These are phyloP conservation scores for Parietaria judaica DNA, from an alignment of 306 rosid genomes.

Conservation along the genomic window DNA sequence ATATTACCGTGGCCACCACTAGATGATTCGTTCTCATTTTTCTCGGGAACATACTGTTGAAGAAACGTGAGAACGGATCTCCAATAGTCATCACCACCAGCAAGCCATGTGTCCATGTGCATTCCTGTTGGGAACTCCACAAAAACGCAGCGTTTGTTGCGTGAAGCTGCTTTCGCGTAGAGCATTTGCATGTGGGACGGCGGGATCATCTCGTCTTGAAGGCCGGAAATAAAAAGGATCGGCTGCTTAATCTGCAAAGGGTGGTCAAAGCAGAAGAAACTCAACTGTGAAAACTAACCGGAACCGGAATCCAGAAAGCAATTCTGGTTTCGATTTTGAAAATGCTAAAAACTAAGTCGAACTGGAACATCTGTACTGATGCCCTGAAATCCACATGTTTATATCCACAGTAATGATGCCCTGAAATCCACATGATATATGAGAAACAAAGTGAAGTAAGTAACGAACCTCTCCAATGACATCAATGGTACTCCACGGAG, in stretches of 20 bases:
- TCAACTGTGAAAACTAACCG: background rate
- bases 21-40: constrained; percentile 43
- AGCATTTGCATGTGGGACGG: constrained; percentile 81
- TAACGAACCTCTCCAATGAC: constrained; percentile 68
- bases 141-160: constrained; percentile 59
- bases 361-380: too few relatives aligned
- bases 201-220: constrained; percentile 99
- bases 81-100: constrained; percentile 95
- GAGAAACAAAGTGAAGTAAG: background rate
- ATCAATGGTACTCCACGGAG: constrained; percentile 96
- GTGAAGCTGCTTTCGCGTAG: constrained; percentile 94
- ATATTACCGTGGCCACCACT: constrained; percentile 30
- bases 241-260: constrained; percentile 84
- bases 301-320: background rate
- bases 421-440: constrained; percentile 2
- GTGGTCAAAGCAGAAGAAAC: constrained; percentile 4
- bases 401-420: background rate
- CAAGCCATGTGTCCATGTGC: constrained; percentile 98
- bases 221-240: constrained; percentile 85
- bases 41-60: constrained; percentile 44
- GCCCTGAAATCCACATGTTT: background rate
- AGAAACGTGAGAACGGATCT: constrained; percentile 66
- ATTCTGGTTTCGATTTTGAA: too few relatives aligned
- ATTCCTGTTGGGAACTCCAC: constrained; percentile 85
- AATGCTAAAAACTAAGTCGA: too few relatives aligned